Evolutionary conservation across 805 yeast species (phyloP), one percentile per base, ranked within the genome.

Genomic region (Pichia paraexigua): DNA sequence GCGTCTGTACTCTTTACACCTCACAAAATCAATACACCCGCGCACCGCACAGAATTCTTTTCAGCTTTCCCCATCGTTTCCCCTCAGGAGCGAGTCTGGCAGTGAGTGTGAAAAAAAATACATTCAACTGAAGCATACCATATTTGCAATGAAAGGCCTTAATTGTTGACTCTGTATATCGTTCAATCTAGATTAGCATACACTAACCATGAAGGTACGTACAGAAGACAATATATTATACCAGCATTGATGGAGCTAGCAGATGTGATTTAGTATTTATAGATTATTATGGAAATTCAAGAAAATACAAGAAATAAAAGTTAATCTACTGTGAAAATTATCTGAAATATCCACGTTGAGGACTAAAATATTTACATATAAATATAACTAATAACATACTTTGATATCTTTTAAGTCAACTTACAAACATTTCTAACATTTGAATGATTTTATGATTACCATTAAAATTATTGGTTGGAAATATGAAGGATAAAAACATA

Each of bases 181-280:
- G 49, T 50, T 42, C 41, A 25, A 45, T 24, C 51, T 42, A 51
- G 50, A 44, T 45, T 47, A 50, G 55, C 54, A 53, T 46, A 46
- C 57, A 60, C 54, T 56, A 67, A 67, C 53, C 67, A 61, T 63
- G 60, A 56, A 61, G 63, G 63, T 58, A 60, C 46, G 63, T 61
- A 42, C 17, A 5, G 3, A 25, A 30, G 35, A 30, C 35, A 30
- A 4, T 13, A 30, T n/a, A 12, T 7, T 13, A 10, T 13, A 30
- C n/a, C 12, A 13, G 11, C 7, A 30, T 30, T 30, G 13, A 30
- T 12, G 35, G 35, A 30, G 13, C 35, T 30, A 30, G 5, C 17
- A 30, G n/a, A 30, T 30, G 35, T 30, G 13, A 13, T 13, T 13
- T 30, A 30, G 2, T 30, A 12, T 7, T 13, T 30, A 13, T 30